A percentile compares a stretch with the other conserved stretches of the same genome.
phyloP scores from a whole-genome alignment of 108 stramenopile species.

The Schizochytrium sp. region DNA sequence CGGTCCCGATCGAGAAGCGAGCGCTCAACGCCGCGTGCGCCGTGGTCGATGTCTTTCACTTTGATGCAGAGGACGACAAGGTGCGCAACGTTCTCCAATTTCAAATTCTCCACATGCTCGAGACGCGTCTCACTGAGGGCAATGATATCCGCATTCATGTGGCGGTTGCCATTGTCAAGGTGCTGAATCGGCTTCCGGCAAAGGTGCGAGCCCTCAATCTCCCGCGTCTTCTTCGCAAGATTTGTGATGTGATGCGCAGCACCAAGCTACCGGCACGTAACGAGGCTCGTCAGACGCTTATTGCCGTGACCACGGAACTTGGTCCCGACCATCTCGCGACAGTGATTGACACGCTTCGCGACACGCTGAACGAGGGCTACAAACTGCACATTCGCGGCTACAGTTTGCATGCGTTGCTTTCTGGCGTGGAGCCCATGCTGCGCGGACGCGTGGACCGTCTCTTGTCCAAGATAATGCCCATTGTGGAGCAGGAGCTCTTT shows the following conservation, averaged over 20 bases:
- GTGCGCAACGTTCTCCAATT: neutral
- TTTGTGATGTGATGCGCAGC: neutral
- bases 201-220: neutral
- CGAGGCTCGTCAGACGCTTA: neutral
- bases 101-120: neutral
- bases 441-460: neutral
- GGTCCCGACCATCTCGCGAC: neutral
- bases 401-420: neutral
- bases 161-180: neutral
- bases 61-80: neutral
- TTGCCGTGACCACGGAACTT: neutral
- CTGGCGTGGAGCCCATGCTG: neutral
- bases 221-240: neutral
- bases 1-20: neutral
- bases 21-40: neutral
- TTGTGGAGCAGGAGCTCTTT: neutral
- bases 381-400: slow-evolving; percentile 3
- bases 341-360: neutral
- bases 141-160: neutral
- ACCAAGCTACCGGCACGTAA: neutral
- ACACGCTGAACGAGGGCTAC: neutral
- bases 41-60: neutral
- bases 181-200: neutral
- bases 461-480: neutral
- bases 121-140: neutral